Base-by-base conservation (phyloP, 768 basidiomycete genomes). In the Tephrocybe sp. region DNA sequence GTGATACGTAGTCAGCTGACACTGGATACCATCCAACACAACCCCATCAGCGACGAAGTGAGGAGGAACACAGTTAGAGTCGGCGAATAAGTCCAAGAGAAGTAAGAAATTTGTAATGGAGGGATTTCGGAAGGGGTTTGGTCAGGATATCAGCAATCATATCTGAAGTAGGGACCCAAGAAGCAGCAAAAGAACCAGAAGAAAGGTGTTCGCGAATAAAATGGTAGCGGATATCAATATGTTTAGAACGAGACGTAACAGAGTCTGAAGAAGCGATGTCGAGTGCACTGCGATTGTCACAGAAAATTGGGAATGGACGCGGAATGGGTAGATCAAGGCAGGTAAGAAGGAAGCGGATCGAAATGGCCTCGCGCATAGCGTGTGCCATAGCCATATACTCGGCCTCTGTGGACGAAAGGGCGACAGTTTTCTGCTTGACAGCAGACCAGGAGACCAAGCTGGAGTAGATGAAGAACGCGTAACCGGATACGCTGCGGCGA, bases 81-180 rank as follows among this genome's bases (percentile, higher is more conserved):
- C 21, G 12, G 39, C 10, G 11, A 34, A 33, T 8, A 47, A 47
- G 36, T 22, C 45, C 45, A 36, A 46, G 45, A 13, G 16, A 5
- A 29, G 24, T 2, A 2, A 29, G 4, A 42, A 42, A 36, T 23
- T 46, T 46, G n/a, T 13, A 19, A 40, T 39, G 46, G 15, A 34
- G n/a, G 3, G 11, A 6, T 12, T 3, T 15, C 7, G 29, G 23
- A 34, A 71, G 61, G 1, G 61, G 47, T 52, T 76, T 75, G 0
- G 70, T 75, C 47, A 76, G 63, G 1, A 68, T 56, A 57, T 75
- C 72, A 1, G 73, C 69, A 4, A 57, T 25, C 54, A 68, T 72
- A 23, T 12, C 67, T 54, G 0, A 31, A 45, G 0, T 68, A 69
- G 4, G 67, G 61, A 34, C n/a, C 4, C 19, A 66, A 55, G 52